Conservation (phyloP, 2,329 filamentous ascomycete species). For the Fusarium nisikadoi region DNA sequence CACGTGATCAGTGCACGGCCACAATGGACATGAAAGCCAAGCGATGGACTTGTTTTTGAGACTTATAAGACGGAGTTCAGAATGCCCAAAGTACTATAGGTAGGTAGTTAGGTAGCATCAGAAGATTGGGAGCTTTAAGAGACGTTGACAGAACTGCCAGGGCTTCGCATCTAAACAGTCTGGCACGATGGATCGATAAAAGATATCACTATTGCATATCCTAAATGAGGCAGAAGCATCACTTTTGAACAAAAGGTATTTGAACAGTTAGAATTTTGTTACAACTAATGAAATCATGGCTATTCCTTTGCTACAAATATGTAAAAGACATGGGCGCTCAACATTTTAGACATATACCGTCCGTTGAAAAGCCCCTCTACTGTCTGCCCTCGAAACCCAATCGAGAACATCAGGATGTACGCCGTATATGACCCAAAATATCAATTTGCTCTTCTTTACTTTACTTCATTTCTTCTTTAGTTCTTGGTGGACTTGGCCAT, state of each 20-base stretch:
- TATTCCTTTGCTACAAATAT: slow-evolving; percentile 41
- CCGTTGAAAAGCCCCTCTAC: slow-evolving; percentile 38
- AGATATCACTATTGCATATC: not conserved
- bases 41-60: not conserved
- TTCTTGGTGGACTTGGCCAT: slow-evolving; percentile 80
- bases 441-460: slow-evolving; percentile 35
- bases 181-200: not conserved
- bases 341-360: slow-evolving; percentile 33
- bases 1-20: slow-evolving; percentile 41
- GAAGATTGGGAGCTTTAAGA: not conserved
- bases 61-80: not conserved
- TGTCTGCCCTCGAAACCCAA: slow-evolving; percentile 40
- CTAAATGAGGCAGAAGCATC: not conserved
- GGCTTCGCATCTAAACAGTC: not conserved
- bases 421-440: slow-evolving; percentile 41
- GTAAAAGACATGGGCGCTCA: slow-evolving; percentile 37
- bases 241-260: not conserved
- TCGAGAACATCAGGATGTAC: slow-evolving; percentile 45
- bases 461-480: slow-evolving; percentile 42
- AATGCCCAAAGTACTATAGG: not conserved
- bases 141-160: not conserved
- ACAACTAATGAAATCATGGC: slow-evolving; percentile 45
- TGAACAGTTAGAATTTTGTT: slow-evolving; percentile 44
- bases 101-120: too few species aligned
- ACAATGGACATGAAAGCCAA: not conserved